Evolutionary conservation across 495 filamentous ascomycete genomes (phyloP).

Genomic region (Penicillium bovifimosum): DNA sequence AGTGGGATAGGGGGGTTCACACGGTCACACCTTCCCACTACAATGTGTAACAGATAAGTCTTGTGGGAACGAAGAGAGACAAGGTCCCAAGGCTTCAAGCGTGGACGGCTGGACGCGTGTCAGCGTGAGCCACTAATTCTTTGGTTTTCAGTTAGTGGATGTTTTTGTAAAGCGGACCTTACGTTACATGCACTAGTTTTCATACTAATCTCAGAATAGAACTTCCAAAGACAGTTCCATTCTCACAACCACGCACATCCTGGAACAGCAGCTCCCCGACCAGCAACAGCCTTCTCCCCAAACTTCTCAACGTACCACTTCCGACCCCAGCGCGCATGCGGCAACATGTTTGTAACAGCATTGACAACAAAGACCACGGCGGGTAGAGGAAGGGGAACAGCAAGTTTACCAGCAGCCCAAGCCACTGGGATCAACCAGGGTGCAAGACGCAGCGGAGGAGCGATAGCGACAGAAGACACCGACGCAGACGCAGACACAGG

Average conservation of each 20-base stretch:
- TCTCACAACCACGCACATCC: conserved; percentile 49
- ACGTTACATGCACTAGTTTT: too few relatives aligned
- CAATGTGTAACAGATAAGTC: too few relatives aligned
- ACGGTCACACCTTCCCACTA: too few relatives aligned
- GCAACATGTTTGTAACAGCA: conserved; percentile 84
- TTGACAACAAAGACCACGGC: conserved; percentile 79
- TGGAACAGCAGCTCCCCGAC: conserved; percentile 77
- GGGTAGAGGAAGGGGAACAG: conserved; percentile 47
- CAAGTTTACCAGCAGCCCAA: conserved; percentile 27
- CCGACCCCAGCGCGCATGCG: conserved; percentile 74
- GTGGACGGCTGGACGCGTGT: too few relatives aligned
- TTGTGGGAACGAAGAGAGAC: too few relatives aligned
- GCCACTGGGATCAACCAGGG: conserved; percentile 55
- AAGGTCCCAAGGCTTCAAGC: too few relatives aligned
- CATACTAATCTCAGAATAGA: too few relatives aligned
- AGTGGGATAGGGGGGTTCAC: too few relatives aligned
- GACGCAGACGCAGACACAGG: background rate
- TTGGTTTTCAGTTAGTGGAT: too few relatives aligned
- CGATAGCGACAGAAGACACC: conserved; percentile 1
- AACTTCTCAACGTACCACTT: conserved; percentile 88
- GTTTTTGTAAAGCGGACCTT: too few relatives aligned
- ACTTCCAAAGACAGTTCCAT: background rate
- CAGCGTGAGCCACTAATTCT: too few relatives aligned
- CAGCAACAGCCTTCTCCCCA: conserved; percentile 68
- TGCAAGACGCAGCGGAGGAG: conserved; percentile 26